Percentiles rank a stretch among this genome's conserved stretches.
Conservation (phyloP, 192 early-diverging fungal genomes). For the Entomortierella parvispora region DNA sequence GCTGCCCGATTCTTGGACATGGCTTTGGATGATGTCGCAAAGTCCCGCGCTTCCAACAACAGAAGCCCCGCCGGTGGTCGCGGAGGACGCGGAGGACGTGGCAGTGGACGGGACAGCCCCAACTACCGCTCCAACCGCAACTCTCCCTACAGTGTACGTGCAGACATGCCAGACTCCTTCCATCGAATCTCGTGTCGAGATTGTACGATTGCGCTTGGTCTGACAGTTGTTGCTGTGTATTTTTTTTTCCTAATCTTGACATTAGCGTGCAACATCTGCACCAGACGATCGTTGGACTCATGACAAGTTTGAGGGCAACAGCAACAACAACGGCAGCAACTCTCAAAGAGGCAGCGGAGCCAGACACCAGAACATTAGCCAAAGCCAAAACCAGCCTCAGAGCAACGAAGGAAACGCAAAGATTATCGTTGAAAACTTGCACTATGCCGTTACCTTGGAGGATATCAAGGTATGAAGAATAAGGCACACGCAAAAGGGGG, state of each 20-base stretch:
- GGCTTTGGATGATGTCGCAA: conserved; percentile 48
- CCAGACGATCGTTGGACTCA: conserved; percentile 55
- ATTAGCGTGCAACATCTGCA: conserved; percentile 23
- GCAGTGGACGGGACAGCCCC: conserved; percentile 38
- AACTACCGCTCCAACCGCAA: conserved; percentile 27
- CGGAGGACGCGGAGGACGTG: background rate
- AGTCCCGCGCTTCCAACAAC: conserved; percentile 35
- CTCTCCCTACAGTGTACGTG: conserved; percentile 38
- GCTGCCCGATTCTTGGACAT: conserved; percentile 53
- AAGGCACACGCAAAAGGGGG: no score
- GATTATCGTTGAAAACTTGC: conserved; percentile 62
- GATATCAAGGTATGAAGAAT: conserved; percentile 56
- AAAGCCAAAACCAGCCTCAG: no score
- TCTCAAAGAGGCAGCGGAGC: conserved; percentile 7
- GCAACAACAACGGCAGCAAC: conserved; percentile 14
- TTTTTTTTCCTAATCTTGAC: background rate
- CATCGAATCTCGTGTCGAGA: no score
- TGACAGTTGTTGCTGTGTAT: background rate
- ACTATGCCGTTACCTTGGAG: conserved; percentile 67
- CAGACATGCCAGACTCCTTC: background rate
- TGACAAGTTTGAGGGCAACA: conserved; percentile 53
- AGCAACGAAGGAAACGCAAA: conserved; percentile 34
- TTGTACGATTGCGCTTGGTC: no score
- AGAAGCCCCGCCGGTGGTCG: conserved; percentile 31
- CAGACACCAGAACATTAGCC: no score